These are phyloP conservation scores for Moniliella sp. DNA, from an alignment of 1,284 basidiomycete species.

Conservation along the genomic window DNA sequence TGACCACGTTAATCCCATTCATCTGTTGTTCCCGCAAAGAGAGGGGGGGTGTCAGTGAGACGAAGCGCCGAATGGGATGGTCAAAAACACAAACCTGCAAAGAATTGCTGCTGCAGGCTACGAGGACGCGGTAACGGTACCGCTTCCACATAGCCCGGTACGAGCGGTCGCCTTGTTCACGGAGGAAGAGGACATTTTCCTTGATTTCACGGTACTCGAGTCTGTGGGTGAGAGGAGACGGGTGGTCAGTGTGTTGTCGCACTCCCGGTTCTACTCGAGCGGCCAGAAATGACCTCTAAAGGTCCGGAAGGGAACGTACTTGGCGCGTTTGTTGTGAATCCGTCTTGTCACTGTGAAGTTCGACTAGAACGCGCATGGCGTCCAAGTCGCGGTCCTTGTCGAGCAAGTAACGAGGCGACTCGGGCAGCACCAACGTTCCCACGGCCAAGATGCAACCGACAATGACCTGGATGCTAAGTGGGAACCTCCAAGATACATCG, in stretches of 20 bases:
- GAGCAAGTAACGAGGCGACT: conserved; percentile 83
- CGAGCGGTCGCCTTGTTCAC: conserved; percentile 45
- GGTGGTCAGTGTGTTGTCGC: too few species aligned
- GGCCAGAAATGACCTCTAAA: too few species aligned
- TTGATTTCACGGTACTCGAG: conserved; percentile 82
- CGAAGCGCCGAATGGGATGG: too few species aligned
- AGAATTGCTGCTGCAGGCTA: too few species aligned
- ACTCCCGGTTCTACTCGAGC: too few species aligned
- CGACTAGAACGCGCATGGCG: conserved; percentile 68
- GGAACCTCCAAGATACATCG: conserved; percentile 36
- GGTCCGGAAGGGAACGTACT: too few species aligned
- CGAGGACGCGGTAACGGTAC: conserved; percentile 67
- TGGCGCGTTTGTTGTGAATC: too few species aligned
- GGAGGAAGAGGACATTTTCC: conserved; percentile 41
- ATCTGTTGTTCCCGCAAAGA: too few species aligned
- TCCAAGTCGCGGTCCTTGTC: conserved; percentile 66
- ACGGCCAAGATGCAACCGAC: conserved; percentile 62
- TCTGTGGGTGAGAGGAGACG: conserved; percentile 50
- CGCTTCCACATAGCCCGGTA: conserved; percentile 67
- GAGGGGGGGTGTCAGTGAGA: too few species aligned
- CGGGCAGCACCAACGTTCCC: conserved; percentile 69
- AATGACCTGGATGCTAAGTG: conserved; percentile 38
- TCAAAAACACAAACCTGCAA: too few species aligned
- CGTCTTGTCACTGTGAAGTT: conserved; percentile 66
- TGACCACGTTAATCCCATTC: too few species aligned